A percentile compares a stretch with the other conserved stretches of the same genome.
These are phyloP conservation scores for Moniliella sp. DNA, from an alignment of 1,284 basidiomycete species.

Conservation along the genomic window DNA sequence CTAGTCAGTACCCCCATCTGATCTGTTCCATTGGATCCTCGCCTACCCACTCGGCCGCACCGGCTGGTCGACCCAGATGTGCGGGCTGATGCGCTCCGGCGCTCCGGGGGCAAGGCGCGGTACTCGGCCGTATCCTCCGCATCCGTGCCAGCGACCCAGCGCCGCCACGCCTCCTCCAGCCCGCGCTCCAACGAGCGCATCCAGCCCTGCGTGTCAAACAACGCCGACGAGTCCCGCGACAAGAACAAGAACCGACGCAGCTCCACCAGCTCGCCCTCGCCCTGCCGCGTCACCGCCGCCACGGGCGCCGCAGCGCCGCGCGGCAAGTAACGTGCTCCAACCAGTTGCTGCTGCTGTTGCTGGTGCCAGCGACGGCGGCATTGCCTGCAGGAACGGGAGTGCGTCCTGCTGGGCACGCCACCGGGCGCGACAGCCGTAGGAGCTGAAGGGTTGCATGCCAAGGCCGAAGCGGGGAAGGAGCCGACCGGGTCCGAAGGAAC, in stretches of 20 bases:
- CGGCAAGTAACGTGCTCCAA: slow-evolving; percentile 3
- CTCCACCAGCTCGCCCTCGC: slow-evolving; percentile 7
- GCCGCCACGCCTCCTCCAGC: slow-evolving; percentile 40
- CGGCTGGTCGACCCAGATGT: slow-evolving; percentile 11
- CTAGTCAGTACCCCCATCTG: no score
- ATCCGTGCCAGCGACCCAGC: slow-evolving; percentile 43
- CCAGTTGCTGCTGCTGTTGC: slow-evolving; percentile 8
- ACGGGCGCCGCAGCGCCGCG: no score
- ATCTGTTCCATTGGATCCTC: no score
- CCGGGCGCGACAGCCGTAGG: no score
- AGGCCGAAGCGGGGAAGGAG: no score
- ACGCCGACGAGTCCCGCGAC: slow-evolving; percentile 38
- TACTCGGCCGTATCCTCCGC: slow-evolving; percentile 36
- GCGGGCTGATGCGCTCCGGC: slow-evolving; percentile 5
- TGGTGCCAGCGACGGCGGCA: no score
- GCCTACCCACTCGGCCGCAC: no score
- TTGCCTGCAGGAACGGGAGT: no score
- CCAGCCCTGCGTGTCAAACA: slow-evolving; percentile 45
- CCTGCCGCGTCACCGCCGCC: slow-evolving; percentile 10
- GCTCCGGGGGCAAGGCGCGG: slow-evolving; percentile 5
- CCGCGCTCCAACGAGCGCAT: slow-evolving; percentile 42
- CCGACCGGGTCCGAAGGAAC: slow-evolving; percentile 3
- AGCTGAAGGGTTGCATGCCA: no score
- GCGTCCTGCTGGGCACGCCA: no score
- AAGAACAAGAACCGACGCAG: slow-evolving; percentile 37